Base-by-base conservation (phyloP, 2,329 filamentous ascomycete genomes). In the Fusarium miscanthi region DNA sequence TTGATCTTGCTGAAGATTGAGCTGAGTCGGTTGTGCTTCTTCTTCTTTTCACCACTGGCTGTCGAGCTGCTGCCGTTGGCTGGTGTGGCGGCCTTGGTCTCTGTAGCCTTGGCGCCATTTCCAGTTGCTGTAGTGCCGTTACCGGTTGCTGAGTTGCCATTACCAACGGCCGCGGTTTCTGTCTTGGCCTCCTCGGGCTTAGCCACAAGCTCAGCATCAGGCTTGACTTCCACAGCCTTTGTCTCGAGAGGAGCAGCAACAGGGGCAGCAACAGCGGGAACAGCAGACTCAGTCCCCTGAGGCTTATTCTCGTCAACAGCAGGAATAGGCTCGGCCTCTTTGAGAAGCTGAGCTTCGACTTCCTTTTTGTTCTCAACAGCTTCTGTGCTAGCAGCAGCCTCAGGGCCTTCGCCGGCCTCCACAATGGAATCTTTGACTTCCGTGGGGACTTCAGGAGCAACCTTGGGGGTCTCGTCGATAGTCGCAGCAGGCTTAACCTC, bases 301-400 rank as follows among this genome's bases (percentile, higher is more conserved):
- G 96, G 85, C 83, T 97, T 92, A 37, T 89, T 81, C 84, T 96
- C 94, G 11, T 53, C 94, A 2, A 65, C 56, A 41, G 71, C 67
- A 51, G 75, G 69, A 45, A 60, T 59, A 58, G 78, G 78, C 79
- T 87, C 84, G 65, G 90, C 86, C 80, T 92, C 88, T 73, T 89
- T 87, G 57, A 94, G 84, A 16, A 97, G 85, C 83, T 97, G 92
- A 37, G 89, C 82, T 84, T 97, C 94, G 13, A 94, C 86, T 16
- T 85, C 87, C 80, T 89, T 89, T 88, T 96, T 96, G 77, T 95
- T 92, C 69, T 88, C 84, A 7, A 96, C 92, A 31, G 91, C 92
- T 67, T 87, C 86, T 4, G 89, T 84, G 81, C 90, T 92, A 59
- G 88, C 87, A 46, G 92, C 89, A 37, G 93, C 93, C 82, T 96